Percentiles rank a stretch among this genome's conserved stretches.
These are phyloP conservation scores for Pythium phragmiticola DNA, from an alignment of 352 stramenopile genomes.

Conservation along the genomic window DNA sequence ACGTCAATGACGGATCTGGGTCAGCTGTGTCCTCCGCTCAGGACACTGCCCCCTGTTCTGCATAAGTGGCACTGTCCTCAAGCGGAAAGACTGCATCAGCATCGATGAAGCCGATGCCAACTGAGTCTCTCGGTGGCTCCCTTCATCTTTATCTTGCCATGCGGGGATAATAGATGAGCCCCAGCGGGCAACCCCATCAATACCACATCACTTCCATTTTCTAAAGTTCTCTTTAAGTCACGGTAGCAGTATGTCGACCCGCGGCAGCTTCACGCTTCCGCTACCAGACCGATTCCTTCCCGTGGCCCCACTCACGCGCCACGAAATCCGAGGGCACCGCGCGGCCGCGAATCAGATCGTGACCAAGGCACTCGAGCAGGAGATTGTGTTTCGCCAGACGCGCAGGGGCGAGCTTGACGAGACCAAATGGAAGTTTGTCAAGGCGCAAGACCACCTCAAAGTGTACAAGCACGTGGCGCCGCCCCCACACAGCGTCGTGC, in stretches of 20 bases:
- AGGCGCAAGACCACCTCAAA: constrained; percentile 19
- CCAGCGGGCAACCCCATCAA: not conserved
- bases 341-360: constrained; percentile 42
- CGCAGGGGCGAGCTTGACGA: constrained; percentile 24
- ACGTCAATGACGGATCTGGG: too few relatives aligned
- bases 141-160: too few relatives aligned
- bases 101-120: too few relatives aligned
- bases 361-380: constrained; percentile 41
- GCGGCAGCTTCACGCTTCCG: constrained; percentile 24
- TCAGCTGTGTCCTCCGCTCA: too few relatives aligned
- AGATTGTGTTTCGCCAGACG: constrained; percentile 32
- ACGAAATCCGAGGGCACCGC: constrained; percentile 34
- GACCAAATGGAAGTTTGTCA: constrained; percentile 35
- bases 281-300: constrained; percentile 23
- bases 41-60: too few relatives aligned
- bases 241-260: not conserved
- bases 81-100: too few relatives aligned
- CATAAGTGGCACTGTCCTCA: too few relatives aligned
- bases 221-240: not conserved
- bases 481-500: not conserved
- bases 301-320: constrained; percentile 28
- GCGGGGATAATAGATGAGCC: too few relatives aligned
- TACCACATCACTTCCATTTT: too few relatives aligned
- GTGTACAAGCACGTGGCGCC: constrained; percentile 22
- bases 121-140: too few relatives aligned